These are phyloP conservation scores for maize (Zea mays) DNA, from an alignment of 176 grass and related monocot genomes.

Conservation along the genomic window DNA sequence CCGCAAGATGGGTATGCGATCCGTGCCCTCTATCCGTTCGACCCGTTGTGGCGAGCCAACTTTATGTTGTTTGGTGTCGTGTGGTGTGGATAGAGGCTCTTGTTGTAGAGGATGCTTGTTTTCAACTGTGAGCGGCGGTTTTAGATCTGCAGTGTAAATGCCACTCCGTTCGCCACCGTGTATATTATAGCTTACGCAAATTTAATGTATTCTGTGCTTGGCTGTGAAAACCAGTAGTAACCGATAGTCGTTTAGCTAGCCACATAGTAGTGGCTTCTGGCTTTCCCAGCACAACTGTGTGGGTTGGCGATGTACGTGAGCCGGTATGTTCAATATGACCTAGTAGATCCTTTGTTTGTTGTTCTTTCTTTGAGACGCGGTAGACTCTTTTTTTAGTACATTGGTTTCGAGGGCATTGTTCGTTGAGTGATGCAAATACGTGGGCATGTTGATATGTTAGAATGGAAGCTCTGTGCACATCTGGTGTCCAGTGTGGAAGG, in stretches of 20 bases:
- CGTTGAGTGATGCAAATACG: no score
- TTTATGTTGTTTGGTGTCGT: background rate
- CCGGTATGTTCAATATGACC: background rate
- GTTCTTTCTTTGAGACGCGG: no score
- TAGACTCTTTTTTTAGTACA: background rate
- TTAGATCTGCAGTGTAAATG: background rate
- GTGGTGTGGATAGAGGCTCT: background rate
- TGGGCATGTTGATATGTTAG: background rate
- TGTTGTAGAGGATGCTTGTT: background rate
- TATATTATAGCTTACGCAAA: background rate
- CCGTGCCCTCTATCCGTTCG: background rate
- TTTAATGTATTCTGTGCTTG: background rate
- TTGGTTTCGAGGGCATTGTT: background rate
- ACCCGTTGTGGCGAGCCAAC: background rate
- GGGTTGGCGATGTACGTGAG: background rate
- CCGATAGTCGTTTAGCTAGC: background rate
- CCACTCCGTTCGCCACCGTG: background rate
- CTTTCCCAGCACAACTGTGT: background rate
- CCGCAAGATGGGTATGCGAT: slow-evolving; percentile 88
- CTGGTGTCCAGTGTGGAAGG: background rate
- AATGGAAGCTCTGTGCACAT: background rate
- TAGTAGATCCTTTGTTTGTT: background rate
- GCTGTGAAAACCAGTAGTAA: no score
- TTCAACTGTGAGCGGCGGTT: background rate
- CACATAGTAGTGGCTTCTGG: background rate